phyloP scores from a whole-genome alignment of 345 rosid genomes.

The Murraya koenigii region DNA sequence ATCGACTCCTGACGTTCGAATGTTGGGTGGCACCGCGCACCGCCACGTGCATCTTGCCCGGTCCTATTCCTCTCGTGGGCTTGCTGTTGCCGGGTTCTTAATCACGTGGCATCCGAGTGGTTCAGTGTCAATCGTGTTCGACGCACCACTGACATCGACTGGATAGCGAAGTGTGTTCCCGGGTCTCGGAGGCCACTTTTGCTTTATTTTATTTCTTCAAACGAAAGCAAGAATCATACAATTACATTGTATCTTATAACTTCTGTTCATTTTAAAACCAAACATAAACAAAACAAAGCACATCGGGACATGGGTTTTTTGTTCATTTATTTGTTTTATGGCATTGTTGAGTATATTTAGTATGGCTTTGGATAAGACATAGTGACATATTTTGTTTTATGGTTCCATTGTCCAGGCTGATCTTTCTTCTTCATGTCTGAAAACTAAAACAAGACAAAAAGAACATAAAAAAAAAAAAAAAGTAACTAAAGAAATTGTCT shows the following conservation, averaged over 20 bases:
- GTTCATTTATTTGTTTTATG: background rate
- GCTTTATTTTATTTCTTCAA: background rate
- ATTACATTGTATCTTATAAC: background rate
- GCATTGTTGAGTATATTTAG: background rate
- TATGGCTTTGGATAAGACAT: background rate
- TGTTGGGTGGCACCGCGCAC: background rate
- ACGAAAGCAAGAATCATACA: background rate
- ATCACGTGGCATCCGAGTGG: constrained; percentile 12
- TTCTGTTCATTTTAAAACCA: background rate
- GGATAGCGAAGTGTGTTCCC: background rate
- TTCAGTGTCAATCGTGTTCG: background rate
- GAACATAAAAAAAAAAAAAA: background rate
- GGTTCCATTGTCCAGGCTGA: background rate
- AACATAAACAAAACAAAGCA: background rate
- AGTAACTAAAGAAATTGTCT: background rate
- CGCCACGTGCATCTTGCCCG: constrained; percentile 11
- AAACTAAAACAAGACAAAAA: constrained; percentile 7
- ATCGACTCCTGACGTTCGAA: background rate
- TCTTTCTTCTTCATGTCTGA: background rate
- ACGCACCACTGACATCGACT: background rate
- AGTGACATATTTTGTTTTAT: constrained; percentile 2
- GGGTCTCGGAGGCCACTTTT: background rate
- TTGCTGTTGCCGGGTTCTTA: background rate
- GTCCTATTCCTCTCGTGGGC: constrained; percentile 6
- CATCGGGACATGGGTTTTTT: background rate